Evolutionary conservation across 495 filamentous ascomycete species (phyloP), one percentile per base, ranked within the genome.

Genomic region (Neurospora sp.): DNA sequence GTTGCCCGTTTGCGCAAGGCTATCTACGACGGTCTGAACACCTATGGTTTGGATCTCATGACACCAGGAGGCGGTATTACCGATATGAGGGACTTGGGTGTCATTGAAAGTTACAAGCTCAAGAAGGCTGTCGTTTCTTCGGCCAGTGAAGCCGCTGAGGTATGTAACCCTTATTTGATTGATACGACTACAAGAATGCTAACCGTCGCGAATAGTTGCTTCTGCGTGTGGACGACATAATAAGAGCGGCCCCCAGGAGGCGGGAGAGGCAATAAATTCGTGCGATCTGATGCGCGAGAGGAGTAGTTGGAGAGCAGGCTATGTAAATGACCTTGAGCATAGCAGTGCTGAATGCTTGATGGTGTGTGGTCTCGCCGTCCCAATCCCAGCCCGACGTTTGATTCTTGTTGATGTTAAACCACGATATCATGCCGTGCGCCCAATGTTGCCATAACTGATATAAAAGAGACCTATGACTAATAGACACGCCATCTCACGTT

Each of bases 71-170:
- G 96, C 61, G 94, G 94, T 42, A 94, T 99, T 80, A 88, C 94
- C 8, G 95, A 99, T 80, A 99, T 99, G 96, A 88, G 94, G 61
- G 93, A 98, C 78, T 82, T 96, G 71, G 96, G 96, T 31, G 94
- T 99, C 18, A 91, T 99, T 78, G 96, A 99, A 84, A 97, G 94
- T 78, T 99, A 98, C 86, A 98, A 99, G 86, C 84, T 99, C 80
- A 99, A 99, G 88, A 91, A 91, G 81, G 96, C 96, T 16, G 96
- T 99, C 72, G 96, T 99, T 42, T 93, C 90, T 35, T 97, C 94
- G 72, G 96, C 96, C 14, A 94, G 92, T 31, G 96, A 99, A 84
- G 96, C 96, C 41, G 95, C 96, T 72, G 96, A 99, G 88, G 94
- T 97, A 86, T 82, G 89, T 73, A 38, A 71, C 40, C 18, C 20